Base-by-base conservation (phyloP, 768 basidiomycete genomes). In the Dacryopinax primogenitus region DNA sequence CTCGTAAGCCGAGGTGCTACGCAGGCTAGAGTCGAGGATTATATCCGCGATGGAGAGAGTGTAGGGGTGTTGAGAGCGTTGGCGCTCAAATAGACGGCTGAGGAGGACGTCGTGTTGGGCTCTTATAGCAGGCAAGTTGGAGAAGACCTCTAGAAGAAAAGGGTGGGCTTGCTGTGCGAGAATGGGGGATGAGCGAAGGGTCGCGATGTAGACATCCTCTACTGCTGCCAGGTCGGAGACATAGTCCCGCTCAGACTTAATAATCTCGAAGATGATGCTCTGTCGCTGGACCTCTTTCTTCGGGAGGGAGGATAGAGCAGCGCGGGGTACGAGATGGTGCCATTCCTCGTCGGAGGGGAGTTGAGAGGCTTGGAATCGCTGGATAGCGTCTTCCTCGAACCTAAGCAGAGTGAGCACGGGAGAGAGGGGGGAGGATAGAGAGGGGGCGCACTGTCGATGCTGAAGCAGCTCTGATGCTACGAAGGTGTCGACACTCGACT, bases 211-310 rank as follows among this genome's bases (percentile, higher is more conserved):
- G 2, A 92, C 90, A 73, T 89, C 80, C 76, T 83, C 75, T 68
- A 88, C 76, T 66, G 85, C 73, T 71, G 85, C 80, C 62, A 99
- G 75, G 75, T 97, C 95, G 33, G 81, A 74, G 12, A 92, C 87
- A 73, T 96, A 97, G 66, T 92, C 87, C 67, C 85, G 81, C 76
- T 99, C 96, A 0, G 87, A 85, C 73, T 90, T 87, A 74, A 97
- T 86, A 26, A 95, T 76, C 73, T 98, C 94, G 69, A 93, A 94
- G 4, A 99, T 80, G 37, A 85, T 83, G 28, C 85, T 88, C 73
- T 97, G 93, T 47, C 93, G 81, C 66, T 87, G 83, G 23, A 93
- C 85, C 73, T 96, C 92, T 62, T 82, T 74, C 71, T 86, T 84
- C 28, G 86, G 84, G 1, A 98, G 75, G 0, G 84, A 82, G 32